Evolutionary conservation across 352 stramenopile genomes (phyloP), one percentile per base, ranked within the genome.

Genomic region (Elongisporangium undulatum): DNA sequence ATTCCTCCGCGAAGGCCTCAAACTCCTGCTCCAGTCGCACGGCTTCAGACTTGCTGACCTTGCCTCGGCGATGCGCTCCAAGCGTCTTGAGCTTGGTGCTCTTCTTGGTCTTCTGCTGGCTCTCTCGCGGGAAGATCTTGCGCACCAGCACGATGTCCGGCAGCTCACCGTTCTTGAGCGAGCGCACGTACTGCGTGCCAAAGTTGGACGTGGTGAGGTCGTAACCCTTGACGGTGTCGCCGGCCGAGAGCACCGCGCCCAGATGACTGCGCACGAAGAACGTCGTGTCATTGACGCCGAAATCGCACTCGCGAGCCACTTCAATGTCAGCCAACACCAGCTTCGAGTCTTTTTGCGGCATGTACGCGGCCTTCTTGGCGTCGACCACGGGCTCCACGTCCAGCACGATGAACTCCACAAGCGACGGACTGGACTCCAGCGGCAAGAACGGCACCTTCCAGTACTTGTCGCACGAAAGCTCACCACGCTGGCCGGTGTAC

Each of bases 261-360:
- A 94, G 66, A 54, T 94, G 84, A 49, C 67, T 88, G 4, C 75
- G 74, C 12, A 90, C 66, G 21, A 82, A 58, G 62, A 87, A 91
- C 20, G 75, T 89, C 59, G 75, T 89, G 59, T 94, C 84, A 63
- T 92, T 94, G 41, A 87, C 79, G 24, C 84, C 84, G 68, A 94
- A 90, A 62, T 94, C 84, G 52, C 72, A 82, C 20, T 59, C 75
- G 13, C 80, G 76, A 50, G 80, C 79, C 39, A 94, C 75, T 56
- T 91, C 82, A 41, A 94, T 70, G 52, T 90, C 77, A 4, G 80
- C 82, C 48, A 92, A 55, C 6, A 79, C 66, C 29, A 84, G 74
- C 58, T 71, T 78, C 24, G 45, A 61, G 19, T 79, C 67, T 41
- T 51, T 53, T n/a, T 53, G 39, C 21, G 53, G 51, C 19, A 66